Evolutionary conservation across 495 filamentous ascomycete species (phyloP), one percentile per base, ranked within the genome.

Genomic region (Venustampulla echinocandica): DNA sequence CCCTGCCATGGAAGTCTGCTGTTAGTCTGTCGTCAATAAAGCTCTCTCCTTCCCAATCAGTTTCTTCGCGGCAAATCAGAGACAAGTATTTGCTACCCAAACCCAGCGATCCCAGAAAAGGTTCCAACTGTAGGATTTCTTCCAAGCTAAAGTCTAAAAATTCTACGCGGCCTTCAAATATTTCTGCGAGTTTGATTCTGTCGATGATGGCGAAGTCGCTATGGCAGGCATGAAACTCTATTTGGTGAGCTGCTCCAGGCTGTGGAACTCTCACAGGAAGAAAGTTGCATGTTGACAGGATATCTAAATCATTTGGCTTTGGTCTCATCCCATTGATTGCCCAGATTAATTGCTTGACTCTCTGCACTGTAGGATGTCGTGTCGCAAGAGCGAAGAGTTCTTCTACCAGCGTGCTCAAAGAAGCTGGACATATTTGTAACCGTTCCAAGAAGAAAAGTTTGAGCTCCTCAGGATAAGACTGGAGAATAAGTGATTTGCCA

Each of bases 71-170:
- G 32, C 66, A 58, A 22, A 52, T 46, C 10, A n/a, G 18, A 2
- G 68, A 69, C 9, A 70, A 25, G 48, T 63, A 70, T 11, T 63
- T 59, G 10, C 44, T 38, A 23, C 60, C 52, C 2, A 70, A 53
- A 2, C 53, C 40, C 10, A 59, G 36, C 58, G 63, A 67, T 22
- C 49, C 33, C 2, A 71, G 36, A 33, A 74, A 63, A 2, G 64
- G 60, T 28, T 44, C 21, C 18, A 74, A 46, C 1, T 30, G 38
- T 10, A 23, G 50, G 5, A 69, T 41, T 7, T 74, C 63, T 33
- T 65, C 57, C 6, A 63, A 17, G 20, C 22, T 46, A 44, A 63
- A 74, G 48, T 70, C 66, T 11, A 71, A 55, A 10, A 68, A 17
- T 23, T 61, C 64, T 15, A 57, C 56, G 24, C 44, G 53, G 11